These are phyloP conservation scores for Cercospora sojina DNA, from an alignment of 2,329 filamentous ascomycete genomes.

Conservation along the genomic window DNA sequence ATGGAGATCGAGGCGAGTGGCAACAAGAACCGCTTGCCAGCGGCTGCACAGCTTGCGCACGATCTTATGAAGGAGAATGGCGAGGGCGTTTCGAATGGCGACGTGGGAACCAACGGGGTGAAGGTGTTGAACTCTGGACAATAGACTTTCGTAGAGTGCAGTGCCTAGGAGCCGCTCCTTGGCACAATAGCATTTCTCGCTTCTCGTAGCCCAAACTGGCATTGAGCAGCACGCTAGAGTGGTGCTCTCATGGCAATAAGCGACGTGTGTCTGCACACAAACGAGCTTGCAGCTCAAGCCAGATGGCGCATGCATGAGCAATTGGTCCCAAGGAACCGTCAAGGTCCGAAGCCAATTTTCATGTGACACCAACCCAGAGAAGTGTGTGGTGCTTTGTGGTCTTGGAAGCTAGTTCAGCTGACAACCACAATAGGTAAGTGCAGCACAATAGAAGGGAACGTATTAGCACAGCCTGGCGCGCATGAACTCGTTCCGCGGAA, in stretches of 20 bases:
- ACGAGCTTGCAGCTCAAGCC: not conserved
- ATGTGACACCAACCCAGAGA: not conserved
- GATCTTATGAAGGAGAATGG: not conserved
- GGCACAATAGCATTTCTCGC: not conserved
- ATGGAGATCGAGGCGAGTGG: not conserved
- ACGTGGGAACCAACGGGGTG: not conserved
- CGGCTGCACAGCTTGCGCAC: not conserved
- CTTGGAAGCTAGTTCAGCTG: not conserved
- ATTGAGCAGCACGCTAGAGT: not conserved
- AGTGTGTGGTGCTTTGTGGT: not conserved
- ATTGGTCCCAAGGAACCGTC: not conserved
- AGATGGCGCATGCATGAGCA: not conserved
- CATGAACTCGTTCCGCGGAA: not conserved
- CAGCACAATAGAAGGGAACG: not conserved
- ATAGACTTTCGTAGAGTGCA: not conserved
- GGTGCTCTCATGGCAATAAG: not conserved
- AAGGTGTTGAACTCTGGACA: not conserved
- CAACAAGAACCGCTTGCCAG: not conserved
- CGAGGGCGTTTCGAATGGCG: not conserved
- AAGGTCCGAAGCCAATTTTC: not conserved
- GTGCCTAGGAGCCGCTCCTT: not conserved
- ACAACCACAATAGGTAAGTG: not conserved
- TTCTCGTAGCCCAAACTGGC: not conserved
- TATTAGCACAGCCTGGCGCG: not conserved
- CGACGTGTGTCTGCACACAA: not conserved